phyloP scores from a whole-genome alignment of 2,329 filamentous ascomycete species.

The Cephalotrichum gorgonifer region DNA sequence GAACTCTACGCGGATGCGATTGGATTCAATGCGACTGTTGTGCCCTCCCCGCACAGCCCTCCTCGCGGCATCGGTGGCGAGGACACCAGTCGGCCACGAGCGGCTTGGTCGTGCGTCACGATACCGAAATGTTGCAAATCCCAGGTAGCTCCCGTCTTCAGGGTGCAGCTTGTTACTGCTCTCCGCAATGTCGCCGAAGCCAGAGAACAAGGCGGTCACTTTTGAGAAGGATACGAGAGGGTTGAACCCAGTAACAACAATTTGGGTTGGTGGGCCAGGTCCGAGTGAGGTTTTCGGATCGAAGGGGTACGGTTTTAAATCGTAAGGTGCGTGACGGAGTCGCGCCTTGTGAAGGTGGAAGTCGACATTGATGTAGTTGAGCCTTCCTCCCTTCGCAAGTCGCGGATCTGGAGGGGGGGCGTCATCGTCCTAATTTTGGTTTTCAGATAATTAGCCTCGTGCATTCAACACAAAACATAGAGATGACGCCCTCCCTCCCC shows the following conservation, averaged over 20 bases:
- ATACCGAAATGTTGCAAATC: constrained; percentile 86
- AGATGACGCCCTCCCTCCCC: constrained; percentile 56
- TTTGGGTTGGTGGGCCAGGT: constrained; percentile 77
- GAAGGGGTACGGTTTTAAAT: constrained; percentile 70
- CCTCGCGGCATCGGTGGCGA: constrained; percentile 72
- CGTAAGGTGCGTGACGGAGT: constrained; percentile 63
- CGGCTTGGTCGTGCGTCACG: constrained; percentile 51
- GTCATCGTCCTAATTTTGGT: constrained; percentile 67
- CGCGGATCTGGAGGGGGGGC: constrained; percentile 74
- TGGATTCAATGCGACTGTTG: constrained; percentile 68
- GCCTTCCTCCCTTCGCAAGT: constrained; percentile 55
- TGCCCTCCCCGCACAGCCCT: constrained; percentile 68
- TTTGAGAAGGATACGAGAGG: constrained; percentile 73
- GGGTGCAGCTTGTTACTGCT: constrained; percentile 94
- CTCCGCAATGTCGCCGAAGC: constrained; percentile 78
- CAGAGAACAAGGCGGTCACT: constrained; percentile 64
- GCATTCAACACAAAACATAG: constrained; percentile 29
- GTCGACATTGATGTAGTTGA: constrained; percentile 60
- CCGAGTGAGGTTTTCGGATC: constrained; percentile 78
- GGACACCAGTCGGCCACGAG: constrained; percentile 41
- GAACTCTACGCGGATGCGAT: constrained; percentile 70
- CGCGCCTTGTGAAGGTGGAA: constrained; percentile 63
- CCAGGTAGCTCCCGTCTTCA: constrained; percentile 84
- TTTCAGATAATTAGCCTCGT: constrained; percentile 47
- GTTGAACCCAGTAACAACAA: constrained; percentile 95